Evolutionary conservation across 495 filamentous ascomycete genomes (phyloP).

Genomic region (Neurospora sublineolata): DNA sequence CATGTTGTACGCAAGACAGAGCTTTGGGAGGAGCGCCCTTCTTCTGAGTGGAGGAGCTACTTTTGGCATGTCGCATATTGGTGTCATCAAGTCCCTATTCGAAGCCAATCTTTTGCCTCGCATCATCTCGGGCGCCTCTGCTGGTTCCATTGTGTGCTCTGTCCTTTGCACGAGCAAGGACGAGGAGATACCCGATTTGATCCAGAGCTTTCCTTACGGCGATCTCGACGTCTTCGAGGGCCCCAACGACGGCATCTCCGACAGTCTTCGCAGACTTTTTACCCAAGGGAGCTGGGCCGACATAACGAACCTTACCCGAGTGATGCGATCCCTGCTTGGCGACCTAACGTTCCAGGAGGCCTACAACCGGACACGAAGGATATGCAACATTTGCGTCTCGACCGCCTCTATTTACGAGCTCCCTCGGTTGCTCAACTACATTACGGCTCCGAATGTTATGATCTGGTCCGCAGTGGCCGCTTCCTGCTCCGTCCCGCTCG

Average conservation of each 20-base stretch:
- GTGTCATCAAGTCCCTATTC: constrained; percentile 79
- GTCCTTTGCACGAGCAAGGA: constrained; percentile 79
- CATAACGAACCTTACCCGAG: constrained; percentile 63
- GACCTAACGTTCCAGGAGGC: constrained; percentile 92
- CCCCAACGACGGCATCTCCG: constrained; percentile 52
- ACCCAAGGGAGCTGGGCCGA: constrained; percentile 77
- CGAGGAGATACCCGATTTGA: constrained; percentile 64
- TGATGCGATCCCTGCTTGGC: constrained; percentile 69
- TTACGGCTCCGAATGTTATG: constrained; percentile 85
- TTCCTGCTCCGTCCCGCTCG: constrained; percentile 84
- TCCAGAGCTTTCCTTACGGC: constrained; percentile 66
- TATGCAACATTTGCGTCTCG: constrained; percentile 88
- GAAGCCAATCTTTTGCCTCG: constrained; percentile 67
- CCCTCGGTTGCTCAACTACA: constrained; percentile 78
- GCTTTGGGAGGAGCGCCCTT: constrained; percentile 79
- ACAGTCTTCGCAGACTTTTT: constrained; percentile 62
- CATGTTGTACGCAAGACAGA: constrained; percentile 66
- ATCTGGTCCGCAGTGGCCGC: constrained; percentile 95
- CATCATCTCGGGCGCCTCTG: constrained; percentile 88
- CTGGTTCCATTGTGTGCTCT: constrained; percentile 84
- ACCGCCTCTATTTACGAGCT: constrained; percentile 79
- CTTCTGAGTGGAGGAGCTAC: constrained; percentile 84
- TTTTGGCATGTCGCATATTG: constrained; percentile 93
- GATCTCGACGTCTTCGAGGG: constrained; percentile 78
- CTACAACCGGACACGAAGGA: constrained; percentile 80